phyloP scores from a whole-genome alignment of 331 rosid genomes.

The Malus hybrid region DNA sequence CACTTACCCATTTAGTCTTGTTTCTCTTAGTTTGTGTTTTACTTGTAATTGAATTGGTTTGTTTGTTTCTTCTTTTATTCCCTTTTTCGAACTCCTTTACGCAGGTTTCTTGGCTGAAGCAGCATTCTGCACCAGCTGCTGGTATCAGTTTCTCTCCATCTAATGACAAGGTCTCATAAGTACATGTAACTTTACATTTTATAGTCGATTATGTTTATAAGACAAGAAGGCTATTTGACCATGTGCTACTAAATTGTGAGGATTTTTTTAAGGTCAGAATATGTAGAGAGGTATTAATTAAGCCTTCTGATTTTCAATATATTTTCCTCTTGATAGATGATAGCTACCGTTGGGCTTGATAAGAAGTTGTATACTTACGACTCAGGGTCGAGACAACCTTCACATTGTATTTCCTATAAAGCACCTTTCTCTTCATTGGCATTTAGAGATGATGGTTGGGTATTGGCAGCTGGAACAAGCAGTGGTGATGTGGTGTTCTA shows the following conservation, averaged over 20 bases:
- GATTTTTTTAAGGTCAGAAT: constrained; percentile 18
- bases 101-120: constrained; percentile 93
- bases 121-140: constrained; percentile 98
- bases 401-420: constrained; percentile 78
- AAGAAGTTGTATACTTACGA: constrained; percentile 90
- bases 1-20: background rate
- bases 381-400: constrained; percentile 74
- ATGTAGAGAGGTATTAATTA: background rate
- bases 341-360: constrained; percentile 96
- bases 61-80: background rate
- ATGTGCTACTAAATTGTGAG: constrained; percentile 5
- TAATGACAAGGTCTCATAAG: constrained; percentile 84
- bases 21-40: constrained; percentile 2
- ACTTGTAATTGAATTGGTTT: constrained; percentile 10
- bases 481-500: constrained; percentile 91
- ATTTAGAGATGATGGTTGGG: constrained; percentile 91
- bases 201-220: constrained; percentile 3
- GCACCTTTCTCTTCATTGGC: constrained; percentile 93
- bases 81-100: background rate
- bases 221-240: constrained; percentile 12
- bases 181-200: background rate
- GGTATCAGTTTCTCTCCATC: constrained; percentile 96
- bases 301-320: constrained; percentile 18
- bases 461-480: constrained; percentile 98
- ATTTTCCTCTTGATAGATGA: constrained; percentile 50